These are phyloP conservation scores for Populus nigra DNA, from an alignment of 345 rosid species.

Conservation along the genomic window DNA sequence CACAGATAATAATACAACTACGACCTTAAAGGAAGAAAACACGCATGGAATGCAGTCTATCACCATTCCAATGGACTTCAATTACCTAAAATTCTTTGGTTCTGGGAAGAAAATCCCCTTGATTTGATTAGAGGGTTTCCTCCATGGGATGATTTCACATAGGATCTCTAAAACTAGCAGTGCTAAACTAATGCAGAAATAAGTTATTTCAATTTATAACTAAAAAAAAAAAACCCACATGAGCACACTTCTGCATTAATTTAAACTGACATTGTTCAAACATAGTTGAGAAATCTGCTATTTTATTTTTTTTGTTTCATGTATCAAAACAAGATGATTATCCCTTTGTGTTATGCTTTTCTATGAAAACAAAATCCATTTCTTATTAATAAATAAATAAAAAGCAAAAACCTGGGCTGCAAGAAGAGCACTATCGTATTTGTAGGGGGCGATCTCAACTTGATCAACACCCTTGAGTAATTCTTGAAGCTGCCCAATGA, in stretches of 20 bases:
- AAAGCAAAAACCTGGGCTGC: conserved; percentile 67
- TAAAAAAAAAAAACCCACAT: neutral
- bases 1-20: neutral
- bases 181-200: neutral
- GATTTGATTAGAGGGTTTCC: neutral
- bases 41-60: neutral
- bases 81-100: neutral
- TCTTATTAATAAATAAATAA: neutral
- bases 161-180: neutral
- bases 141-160: neutral
- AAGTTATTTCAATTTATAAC: neutral
- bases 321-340: neutral
- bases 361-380: neutral
- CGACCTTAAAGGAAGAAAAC: neutral
- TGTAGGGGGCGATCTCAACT: conserved; percentile 50
- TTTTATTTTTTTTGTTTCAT: neutral
- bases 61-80: neutral
- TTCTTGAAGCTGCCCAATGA: conserved; percentile 76
- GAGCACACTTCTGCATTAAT: neutral
- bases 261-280: neutral
- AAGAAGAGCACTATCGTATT: conserved; percentile 55
- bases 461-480: conserved; percentile 70
- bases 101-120: neutral
- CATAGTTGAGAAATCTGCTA: too few species aligned
- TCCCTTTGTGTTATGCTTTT: neutral